phyloP scores from a whole-genome alignment of 495 filamentous ascomycete genomes.

The Neurospora africana region DNA sequence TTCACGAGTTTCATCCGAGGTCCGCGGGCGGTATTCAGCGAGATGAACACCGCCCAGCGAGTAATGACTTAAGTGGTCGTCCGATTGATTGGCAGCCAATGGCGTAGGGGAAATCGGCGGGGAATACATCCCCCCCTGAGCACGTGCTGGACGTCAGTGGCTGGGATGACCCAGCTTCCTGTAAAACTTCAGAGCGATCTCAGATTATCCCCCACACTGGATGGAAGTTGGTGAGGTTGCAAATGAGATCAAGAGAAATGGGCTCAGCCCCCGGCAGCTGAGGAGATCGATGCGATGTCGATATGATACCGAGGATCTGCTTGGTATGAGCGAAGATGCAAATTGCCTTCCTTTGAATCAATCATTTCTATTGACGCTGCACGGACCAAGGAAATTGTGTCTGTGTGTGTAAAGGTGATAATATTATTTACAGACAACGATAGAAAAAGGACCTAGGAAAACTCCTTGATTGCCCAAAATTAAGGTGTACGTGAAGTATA shows the following conservation, averaged over 20 bases:
- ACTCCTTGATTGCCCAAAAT: background rate
- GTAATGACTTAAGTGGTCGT: background rate
- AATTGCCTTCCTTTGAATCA: background rate
- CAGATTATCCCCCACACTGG: too few species aligned
- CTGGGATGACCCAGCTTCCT: too few species aligned
- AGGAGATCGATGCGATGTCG: too few species aligned
- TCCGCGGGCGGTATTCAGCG: too few species aligned
- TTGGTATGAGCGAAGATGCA: background rate
- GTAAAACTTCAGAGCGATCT: too few species aligned
- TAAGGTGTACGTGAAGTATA: background rate
- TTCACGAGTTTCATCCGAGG: background rate
- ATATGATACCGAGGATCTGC: background rate
- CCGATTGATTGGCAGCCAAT: background rate
- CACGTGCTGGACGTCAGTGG: too few species aligned
- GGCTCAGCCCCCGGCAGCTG: too few species aligned
- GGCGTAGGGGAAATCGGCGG: background rate
- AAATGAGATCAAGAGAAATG: too few species aligned
- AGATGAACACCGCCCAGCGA: background rate
- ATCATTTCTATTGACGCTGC: background rate
- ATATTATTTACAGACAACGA: background rate
- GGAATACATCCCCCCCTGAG: background rate
- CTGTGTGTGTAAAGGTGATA: too few species aligned
- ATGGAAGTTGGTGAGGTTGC: too few species aligned
- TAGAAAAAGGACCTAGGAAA: background rate
- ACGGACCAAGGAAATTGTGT: background rate